Evolutionary conservation across 2,329 filamentous ascomycete species (phyloP).

Genomic region (Diplodia scrobiculata): DNA sequence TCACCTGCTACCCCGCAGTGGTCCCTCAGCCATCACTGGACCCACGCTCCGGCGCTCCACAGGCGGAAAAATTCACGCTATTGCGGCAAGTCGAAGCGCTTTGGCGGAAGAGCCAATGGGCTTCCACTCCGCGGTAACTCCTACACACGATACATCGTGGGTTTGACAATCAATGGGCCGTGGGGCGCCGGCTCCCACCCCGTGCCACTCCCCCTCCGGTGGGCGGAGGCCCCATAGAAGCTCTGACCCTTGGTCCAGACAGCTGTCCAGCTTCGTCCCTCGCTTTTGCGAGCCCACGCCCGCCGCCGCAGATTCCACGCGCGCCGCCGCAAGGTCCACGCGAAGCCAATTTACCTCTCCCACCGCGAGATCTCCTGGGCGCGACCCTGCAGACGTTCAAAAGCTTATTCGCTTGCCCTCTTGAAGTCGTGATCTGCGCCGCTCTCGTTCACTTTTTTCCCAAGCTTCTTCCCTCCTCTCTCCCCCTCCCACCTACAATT

Average conservation of each 20-base stretch:
- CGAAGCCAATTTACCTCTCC: conserved; percentile 1
- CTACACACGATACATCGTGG: conserved; percentile 1
- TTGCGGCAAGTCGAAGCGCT: conserved; percentile 9
- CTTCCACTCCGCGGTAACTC: background rate
- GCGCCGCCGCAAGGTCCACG: background rate
- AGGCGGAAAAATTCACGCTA: conserved; percentile 23
- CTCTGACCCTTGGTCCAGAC: conserved; percentile 5
- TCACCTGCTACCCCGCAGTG: conserved; percentile 26
- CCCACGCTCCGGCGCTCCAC: conserved; percentile 19
- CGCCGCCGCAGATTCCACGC: background rate
- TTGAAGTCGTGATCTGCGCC: conserved; percentile 10
- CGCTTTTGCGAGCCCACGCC: background rate
- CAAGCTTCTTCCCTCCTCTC: background rate
- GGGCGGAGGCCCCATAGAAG: conserved; percentile 16
- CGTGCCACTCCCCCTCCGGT: conserved; percentile 6
- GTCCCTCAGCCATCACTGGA: background rate
- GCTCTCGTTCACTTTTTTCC: background rate
- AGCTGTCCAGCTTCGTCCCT: conserved; percentile 10
- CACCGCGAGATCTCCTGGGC: conserved; percentile 10
- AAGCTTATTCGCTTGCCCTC: conserved; percentile 16
- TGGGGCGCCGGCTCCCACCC: conserved; percentile 15
- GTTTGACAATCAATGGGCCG: conserved; percentile 7
- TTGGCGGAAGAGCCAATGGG: conserved; percentile 4
- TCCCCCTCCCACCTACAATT: background rate
- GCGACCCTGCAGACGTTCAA: conserved; percentile 8